These are phyloP conservation scores for Lactarius tabidus DNA, from an alignment of 768 basidiomycete genomes.

Conservation along the genomic window DNA sequence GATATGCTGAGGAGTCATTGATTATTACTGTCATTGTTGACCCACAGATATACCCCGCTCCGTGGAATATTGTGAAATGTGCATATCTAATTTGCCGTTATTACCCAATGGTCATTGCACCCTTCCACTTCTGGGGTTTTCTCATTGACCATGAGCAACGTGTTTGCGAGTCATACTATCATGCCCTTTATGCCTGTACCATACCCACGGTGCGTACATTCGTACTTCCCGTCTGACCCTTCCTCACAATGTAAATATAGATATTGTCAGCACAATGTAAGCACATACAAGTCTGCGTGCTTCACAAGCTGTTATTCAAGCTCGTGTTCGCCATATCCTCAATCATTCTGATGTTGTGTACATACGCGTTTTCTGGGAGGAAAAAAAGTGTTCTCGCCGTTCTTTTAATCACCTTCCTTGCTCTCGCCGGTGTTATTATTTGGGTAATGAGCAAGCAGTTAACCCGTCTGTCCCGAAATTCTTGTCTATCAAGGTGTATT, in stretches of 20 bases:
- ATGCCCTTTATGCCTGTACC: slow-evolving; percentile 7
- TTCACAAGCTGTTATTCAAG: neutral
- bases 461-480: neutral
- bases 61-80: slow-evolving; percentile 16
- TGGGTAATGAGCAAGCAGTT: too few species aligned
- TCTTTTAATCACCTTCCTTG: too few species aligned
- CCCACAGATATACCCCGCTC: slow-evolving; percentile 16
- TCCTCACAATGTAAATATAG: slow-evolving; percentile 1
- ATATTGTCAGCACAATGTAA: slow-evolving; percentile 19
- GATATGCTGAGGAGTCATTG: neutral
- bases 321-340: neutral
- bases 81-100: slow-evolving; percentile 23
- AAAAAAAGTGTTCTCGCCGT: too few species aligned
- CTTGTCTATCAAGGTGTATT: neutral
- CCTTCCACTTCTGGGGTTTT: slow-evolving; percentile 20
- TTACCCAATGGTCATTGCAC: slow-evolving; percentile 15
- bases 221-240: neutral
- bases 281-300: neutral
- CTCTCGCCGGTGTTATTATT: too few species aligned
- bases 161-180: slow-evolving; percentile 7
- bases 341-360: slow-evolving; percentile 25
- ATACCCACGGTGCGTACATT: slow-evolving; percentile 18
- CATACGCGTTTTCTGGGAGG: slow-evolving; percentile 21
- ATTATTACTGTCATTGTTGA: neutral
- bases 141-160: neutral